Conservation (phyloP, 441 rosid genomes). For the Populus hybrid region DNA sequence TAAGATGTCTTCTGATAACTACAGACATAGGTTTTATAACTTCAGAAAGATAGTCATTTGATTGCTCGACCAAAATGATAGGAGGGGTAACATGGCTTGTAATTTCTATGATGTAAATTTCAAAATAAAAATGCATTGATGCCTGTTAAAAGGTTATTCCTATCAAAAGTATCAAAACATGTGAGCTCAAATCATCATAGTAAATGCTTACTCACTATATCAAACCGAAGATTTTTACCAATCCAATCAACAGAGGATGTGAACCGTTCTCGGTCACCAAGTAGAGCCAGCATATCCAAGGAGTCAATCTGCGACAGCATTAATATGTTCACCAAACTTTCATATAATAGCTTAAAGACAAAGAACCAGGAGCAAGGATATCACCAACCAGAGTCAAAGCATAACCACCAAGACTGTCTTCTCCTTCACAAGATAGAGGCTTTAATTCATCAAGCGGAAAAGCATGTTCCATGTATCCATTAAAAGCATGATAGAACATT, state of each 20-base stretch:
- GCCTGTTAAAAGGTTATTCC: not conserved
- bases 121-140: not conserved
- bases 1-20: slow-evolving; percentile 1
- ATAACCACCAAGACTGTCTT: slow-evolving; percentile 94
- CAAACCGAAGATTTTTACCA: slow-evolving; percentile 95
- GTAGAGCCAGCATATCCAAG: slow-evolving; percentile 84
- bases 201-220: slow-evolving; percentile 79
- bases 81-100: not conserved
- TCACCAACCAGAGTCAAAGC: slow-evolving; percentile 79
- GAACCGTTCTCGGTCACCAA: slow-evolving; percentile 76
- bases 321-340: slow-evolving; percentile 13
- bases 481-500: slow-evolving; percentile 97
- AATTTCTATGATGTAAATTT: not conserved
- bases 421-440: slow-evolving; percentile 88
- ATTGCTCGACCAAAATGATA: not conserved
- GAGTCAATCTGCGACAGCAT: slow-evolving; percentile 73
- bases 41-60: not conserved
- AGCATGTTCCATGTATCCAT: slow-evolving; percentile 96
- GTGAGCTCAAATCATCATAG: slow-evolving; percentile 11
- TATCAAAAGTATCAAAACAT: slow-evolving; percentile 7
- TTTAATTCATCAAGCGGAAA: slow-evolving; percentile 93
- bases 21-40: not conserved
- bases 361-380: not conserved
- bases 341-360: not conserved
- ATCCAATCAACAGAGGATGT: slow-evolving; percentile 89